Evolutionary conservation across 371 early-diverging fungal genomes (phyloP), one percentile per base, ranked within the genome.

Genomic region (Circinella umbellata): DNA sequence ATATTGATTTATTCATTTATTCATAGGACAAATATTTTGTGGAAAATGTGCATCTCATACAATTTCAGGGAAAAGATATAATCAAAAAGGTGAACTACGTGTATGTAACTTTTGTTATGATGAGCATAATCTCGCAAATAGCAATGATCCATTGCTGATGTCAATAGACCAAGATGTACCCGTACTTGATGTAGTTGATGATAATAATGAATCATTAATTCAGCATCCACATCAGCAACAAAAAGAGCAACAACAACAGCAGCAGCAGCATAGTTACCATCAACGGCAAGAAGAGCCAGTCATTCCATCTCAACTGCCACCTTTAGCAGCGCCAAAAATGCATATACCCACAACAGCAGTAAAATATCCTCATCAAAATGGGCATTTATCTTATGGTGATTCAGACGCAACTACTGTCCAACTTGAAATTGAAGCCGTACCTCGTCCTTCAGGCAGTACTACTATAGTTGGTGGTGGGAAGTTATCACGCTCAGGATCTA

Each of bases 81-180:
- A 91, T 18, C 89, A 91, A 66, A 85, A 88, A 13, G 93, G 92
- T 7, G 84, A 89, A 20, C 87, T 93, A 10, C 86, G 95, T 14
- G 92, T 94, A 0, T 95, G 95, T 76, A 86, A 92, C 64, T 93
- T 91, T 73, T 95, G 95, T 75, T 82, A 73, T 82, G 48, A 76
- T n/a, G 79, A 83, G 14, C 77, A 80, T n/a, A 68, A 74, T 20
- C 38, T 67, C 48, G 70, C 61, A 15, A 59, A 37, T 61, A 55
- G 15, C 36, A 62, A 34, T 49, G 63, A 59, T 60, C 57, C 64
- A 20, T 57, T 42, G 15, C 7, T 51, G 51, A n/a, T 51, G 51
- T 5, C 51, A 13, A 15, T n/a, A 36, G 64, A 38, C 34, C 64
- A 46, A 57, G 57, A 57, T 4, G n/a, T 51, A 51, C 51, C n/a